These are phyloP conservation scores for Cystofilobasidium ferigula DNA, from an alignment of 768 basidiomycete species.

Conservation along the genomic window DNA sequence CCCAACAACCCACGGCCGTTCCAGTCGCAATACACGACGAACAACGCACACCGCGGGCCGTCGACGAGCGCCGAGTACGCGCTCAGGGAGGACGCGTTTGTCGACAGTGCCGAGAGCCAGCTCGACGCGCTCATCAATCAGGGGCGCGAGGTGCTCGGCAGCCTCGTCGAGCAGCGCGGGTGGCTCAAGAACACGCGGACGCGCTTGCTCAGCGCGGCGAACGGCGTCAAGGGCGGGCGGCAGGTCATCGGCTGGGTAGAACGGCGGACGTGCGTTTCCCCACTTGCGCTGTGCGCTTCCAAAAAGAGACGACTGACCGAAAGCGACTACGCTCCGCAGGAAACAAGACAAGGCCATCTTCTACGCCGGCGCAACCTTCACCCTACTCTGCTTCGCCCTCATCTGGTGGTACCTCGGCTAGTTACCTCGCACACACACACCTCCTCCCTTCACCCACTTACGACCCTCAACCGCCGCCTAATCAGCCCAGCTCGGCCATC, in stretches of 20 bases:
- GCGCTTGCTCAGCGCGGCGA: constrained; percentile 75
- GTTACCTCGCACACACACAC: background rate
- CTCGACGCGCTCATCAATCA: constrained; percentile 88
- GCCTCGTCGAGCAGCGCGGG: constrained; percentile 80
- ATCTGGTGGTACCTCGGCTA: constrained; percentile 26
- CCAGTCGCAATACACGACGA: constrained; percentile 35
- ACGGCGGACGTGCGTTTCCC: constrained; percentile 60
- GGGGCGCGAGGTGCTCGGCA: constrained; percentile 81
- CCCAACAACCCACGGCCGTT: constrained; percentile 25
- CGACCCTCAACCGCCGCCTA: background rate
- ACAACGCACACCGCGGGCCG: constrained; percentile 45
- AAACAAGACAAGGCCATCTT: constrained; percentile 26
- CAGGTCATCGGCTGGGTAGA: constrained; percentile 98
- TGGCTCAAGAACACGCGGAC: constrained; percentile 83
- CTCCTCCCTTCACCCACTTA: background rate
- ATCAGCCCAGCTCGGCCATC: no score
- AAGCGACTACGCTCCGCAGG: background rate
- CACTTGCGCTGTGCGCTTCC: background rate
- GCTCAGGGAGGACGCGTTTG: constrained; percentile 75
- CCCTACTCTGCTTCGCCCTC: constrained; percentile 20
- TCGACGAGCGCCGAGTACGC: constrained; percentile 63
- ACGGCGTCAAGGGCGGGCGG: constrained; percentile 83
- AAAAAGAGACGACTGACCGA: background rate
- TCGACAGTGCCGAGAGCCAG: constrained; percentile 66
- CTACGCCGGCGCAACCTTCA: constrained; percentile 15